A percentile compares a stretch with the other conserved stretches of the same genome.
Evolutionary conservation across 2,329 filamentous ascomycete genomes (phyloP).

Genomic region (Neonectria punicea): DNA sequence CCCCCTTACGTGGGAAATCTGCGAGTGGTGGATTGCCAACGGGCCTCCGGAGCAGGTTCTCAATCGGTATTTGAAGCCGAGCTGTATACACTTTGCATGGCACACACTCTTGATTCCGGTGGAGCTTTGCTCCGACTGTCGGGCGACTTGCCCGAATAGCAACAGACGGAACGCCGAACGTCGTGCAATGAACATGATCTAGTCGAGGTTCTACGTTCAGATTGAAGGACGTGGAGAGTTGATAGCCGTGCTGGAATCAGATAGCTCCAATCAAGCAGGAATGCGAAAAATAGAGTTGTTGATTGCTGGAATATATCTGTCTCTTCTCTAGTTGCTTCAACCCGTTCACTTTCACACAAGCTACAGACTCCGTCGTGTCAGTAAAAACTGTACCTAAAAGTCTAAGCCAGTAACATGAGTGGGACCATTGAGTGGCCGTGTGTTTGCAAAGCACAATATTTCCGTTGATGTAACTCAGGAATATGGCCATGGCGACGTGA

Average conservation of each 20-base stretch:
- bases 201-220: neutral
- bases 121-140: constrained; percentile 31
- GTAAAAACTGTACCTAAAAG: neutral
- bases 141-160: constrained; percentile 22
- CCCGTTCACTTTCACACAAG: neutral
- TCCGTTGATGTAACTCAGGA: neutral
- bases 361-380: neutral
- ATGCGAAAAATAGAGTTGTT: neutral
- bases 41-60: constrained; percentile 42
- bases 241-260: neutral
- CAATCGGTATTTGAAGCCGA: constrained; percentile 41
- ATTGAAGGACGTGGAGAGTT: neutral
- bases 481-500: neutral
- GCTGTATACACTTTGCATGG: constrained; percentile 38
- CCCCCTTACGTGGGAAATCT: constrained; percentile 40
- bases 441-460: neutral
- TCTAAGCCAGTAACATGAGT: neutral
- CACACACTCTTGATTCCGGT: constrained; percentile 31
- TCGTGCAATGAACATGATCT: neutral
- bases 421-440: too few relatives aligned
- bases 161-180: constrained; percentile 1
- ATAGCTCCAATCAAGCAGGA: neutral
- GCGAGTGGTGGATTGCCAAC: constrained; percentile 41
- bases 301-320: neutral
- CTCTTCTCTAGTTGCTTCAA: neutral